Conservation (phyloP, 768 basidiomycete species). For the Boletus subparvulus region DNA sequence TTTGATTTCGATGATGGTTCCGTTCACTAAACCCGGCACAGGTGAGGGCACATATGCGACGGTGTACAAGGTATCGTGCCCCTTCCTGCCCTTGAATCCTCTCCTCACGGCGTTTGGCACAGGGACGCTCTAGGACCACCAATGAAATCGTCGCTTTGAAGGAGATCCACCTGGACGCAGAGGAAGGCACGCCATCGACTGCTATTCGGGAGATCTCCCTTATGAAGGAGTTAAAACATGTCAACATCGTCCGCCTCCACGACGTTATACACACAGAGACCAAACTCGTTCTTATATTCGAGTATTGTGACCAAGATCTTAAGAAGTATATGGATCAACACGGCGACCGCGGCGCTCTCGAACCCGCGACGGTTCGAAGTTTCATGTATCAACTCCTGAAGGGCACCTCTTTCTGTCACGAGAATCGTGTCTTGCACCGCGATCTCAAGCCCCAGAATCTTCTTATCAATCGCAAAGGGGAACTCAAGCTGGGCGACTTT, state of each 20-base stretch:
- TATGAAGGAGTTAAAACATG: conserved; percentile 99
- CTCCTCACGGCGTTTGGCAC: conserved; percentile 1
- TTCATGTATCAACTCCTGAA: conserved; percentile 98
- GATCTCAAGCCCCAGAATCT: conserved; percentile 99
- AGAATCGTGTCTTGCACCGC: conserved; percentile 95
- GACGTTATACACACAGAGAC: conserved; percentile 99
- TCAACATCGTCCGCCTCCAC: conserved; percentile 97
- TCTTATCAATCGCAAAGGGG: conserved; percentile 95
- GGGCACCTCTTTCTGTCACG: conserved; percentile 97
- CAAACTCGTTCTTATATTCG: conserved; percentile 97
- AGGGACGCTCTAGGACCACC: conserved; percentile 96
- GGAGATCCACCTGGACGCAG: conserved; percentile 98
- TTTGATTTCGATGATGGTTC: not conserved
- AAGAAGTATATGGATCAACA: conserved; percentile 99
- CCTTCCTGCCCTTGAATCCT: not conserved
- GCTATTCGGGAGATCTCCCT: conserved; percentile 98
- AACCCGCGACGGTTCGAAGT: conserved; percentile 82
- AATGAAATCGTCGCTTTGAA: conserved; percentile 98
- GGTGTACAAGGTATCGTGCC: conserved; percentile 80
- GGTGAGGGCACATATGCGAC: conserved; percentile 95
- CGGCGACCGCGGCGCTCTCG: conserved; percentile 93
- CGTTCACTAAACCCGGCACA: conserved; percentile 27
- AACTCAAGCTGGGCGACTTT: conserved; percentile 97
- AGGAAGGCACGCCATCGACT: conserved; percentile 98
- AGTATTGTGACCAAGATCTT: conserved; percentile 96